A percentile compares a stretch with the other conserved stretches of the same genome.
Evolutionary conservation across 768 basidiomycete species (phyloP).

Genomic region (Chalciporus sphaerocephalus): DNA sequence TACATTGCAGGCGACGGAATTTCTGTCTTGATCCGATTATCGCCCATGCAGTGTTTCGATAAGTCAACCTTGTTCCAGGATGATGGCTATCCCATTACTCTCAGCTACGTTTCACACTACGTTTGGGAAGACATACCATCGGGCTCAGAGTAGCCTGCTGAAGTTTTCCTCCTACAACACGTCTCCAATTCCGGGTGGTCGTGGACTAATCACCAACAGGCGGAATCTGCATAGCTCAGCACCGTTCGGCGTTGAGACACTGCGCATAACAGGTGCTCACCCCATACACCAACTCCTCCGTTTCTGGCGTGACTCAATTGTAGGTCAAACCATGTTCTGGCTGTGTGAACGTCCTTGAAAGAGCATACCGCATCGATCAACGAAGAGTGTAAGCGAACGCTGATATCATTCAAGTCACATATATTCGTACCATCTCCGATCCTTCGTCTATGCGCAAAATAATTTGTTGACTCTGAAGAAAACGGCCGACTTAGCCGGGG

Average conservation of each 20-base stretch:
- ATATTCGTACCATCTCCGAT: not conserved
- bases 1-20: too few species aligned
- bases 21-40: too few species aligned
- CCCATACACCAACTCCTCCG: constrained; percentile 1
- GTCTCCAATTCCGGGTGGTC: constrained; percentile 5
- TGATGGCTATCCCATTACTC: too few species aligned
- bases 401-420: constrained; percentile 1
- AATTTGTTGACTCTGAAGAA: not conserved
- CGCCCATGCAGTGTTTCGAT: too few species aligned
- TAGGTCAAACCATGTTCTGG: constrained; percentile 4
- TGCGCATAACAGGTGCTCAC: not conserved
- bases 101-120: too few species aligned
- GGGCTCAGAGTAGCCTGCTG: not conserved
- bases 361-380: not conserved
- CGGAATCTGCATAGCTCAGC: not conserved
- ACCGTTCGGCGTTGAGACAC: not conserved
- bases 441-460: not conserved
- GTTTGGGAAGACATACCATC: too few species aligned
- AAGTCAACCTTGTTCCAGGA: too few species aligned
- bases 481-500: too few species aligned
- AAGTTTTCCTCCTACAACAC: constrained; percentile 2
- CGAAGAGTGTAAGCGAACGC: not conserved
- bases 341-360: not conserved
- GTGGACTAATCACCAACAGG: constrained; percentile 2
- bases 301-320: constrained; percentile 1